Percentiles rank a stretch among this genome's conserved stretches.
These are phyloP conservation scores for Suhomyces sp. DNA, from an alignment of 805 yeast genomes.

Conservation along the genomic window DNA sequence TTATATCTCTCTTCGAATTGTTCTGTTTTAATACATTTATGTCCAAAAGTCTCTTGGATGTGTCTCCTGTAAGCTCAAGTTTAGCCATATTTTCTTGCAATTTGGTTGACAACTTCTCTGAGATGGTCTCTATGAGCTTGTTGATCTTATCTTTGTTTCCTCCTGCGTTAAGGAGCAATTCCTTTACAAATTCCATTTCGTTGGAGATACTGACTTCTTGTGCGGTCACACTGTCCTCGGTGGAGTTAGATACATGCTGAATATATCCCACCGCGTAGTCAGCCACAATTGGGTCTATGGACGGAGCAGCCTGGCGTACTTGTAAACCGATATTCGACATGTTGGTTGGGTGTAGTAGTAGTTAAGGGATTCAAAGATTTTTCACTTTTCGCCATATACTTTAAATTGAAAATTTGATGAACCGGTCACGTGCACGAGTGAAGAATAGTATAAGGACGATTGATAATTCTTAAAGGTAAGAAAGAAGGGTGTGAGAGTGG, in stretches of 20 bases:
- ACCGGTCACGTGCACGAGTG: too few relatives aligned
- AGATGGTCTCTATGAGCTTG: slow-evolving; percentile 45
- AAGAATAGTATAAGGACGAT: too few relatives aligned
- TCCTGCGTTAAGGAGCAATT: slow-evolving; percentile 77
- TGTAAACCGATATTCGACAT: slow-evolving; percentile 50
- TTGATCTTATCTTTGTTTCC: slow-evolving; percentile 61
- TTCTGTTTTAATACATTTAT: slow-evolving; percentile 61
- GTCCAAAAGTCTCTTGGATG: slow-evolving; percentile 82
- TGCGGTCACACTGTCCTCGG: slow-evolving; percentile 80
- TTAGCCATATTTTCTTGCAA: slow-evolving; percentile 68
- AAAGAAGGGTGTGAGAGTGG: too few relatives aligned
- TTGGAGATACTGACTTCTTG: slow-evolving; percentile 63
- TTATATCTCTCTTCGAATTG: slow-evolving; percentile 66
- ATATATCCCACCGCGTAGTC: slow-evolving; percentile 93
- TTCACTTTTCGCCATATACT: too few relatives aligned
- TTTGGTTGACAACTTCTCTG: slow-evolving; percentile 51
- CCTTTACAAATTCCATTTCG: slow-evolving; percentile 68
- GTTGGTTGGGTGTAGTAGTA: too few relatives aligned
- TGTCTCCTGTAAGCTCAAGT: slow-evolving; percentile 77
- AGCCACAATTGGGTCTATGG: slow-evolving; percentile 80
- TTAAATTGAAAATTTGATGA: too few relatives aligned
- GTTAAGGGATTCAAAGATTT: too few relatives aligned
- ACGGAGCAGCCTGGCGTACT: slow-evolving; percentile 82
- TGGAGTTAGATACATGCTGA: slow-evolving; percentile 72
- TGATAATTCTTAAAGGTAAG: too few relatives aligned